Percentiles rank a stretch among this genome's conserved stretches.
Evolutionary conservation across 192 early-diverging fungal species (phyloP).

Genomic region (Coemansia reversa): DNA sequence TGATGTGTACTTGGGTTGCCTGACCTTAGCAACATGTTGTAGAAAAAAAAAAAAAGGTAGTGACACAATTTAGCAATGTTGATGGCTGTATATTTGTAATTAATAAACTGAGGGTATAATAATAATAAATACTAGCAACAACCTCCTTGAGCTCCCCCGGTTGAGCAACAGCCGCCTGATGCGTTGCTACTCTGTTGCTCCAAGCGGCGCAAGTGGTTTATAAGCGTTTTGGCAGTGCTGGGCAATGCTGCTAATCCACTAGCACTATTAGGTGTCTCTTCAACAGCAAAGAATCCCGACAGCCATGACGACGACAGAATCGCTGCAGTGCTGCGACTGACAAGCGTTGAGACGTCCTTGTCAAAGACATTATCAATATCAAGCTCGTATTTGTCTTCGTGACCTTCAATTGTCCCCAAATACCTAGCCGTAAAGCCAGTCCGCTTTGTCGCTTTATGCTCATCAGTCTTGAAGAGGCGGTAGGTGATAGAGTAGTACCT

Average conservation of each 20-base stretch:
- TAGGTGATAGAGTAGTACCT: slow-evolving; percentile 44
- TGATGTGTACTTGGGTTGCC: background rate
- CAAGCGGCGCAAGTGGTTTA: background rate
- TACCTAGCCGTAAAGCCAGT: slow-evolving; percentile 6
- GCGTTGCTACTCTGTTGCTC: background rate
- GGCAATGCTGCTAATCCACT: background rate
- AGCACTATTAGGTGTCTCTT: background rate
- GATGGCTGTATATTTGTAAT: background rate
- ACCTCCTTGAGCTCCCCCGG: background rate
- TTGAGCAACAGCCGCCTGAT: background rate
- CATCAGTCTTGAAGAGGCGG: slow-evolving; percentile 39
- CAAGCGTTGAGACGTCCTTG: background rate
- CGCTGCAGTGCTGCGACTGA: slow-evolving; percentile 3
- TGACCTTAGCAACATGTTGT: background rate
- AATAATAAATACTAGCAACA: background rate
- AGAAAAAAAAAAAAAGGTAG: background rate
- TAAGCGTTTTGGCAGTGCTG: background rate
- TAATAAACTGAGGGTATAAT: no score
- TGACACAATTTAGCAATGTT: background rate
- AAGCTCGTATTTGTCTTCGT: slow-evolving; percentile 14
- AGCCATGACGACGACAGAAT: slow-evolving; percentile 21
- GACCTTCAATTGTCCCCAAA: slow-evolving; percentile 15
- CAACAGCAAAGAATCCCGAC: slow-evolving; percentile 7
- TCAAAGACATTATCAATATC: slow-evolving; percentile 15
- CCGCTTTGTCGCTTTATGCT: background rate